Conservation (phyloP, 306 rosid genomes). For the Neltuma alba region DNA sequence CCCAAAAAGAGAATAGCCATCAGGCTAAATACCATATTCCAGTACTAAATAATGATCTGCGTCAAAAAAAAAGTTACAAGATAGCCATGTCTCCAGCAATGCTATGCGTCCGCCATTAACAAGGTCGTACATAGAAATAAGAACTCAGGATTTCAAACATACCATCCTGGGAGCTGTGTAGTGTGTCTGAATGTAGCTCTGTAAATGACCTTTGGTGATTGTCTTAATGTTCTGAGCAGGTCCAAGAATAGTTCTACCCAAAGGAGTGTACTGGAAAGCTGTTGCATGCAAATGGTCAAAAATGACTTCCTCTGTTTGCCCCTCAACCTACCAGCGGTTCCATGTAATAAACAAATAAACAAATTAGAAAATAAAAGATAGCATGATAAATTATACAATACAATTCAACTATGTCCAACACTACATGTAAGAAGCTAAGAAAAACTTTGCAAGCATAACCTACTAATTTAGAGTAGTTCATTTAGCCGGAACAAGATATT, state of each 20-base stretch:
- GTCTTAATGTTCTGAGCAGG: constrained; percentile 84
- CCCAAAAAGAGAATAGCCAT: constrained; percentile 22
- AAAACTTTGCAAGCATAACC: background rate
- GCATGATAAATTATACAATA: background rate
- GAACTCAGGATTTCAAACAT: constrained; percentile 18
- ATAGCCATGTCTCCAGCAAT: constrained; percentile 11
- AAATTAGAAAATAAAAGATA: constrained; percentile 4
- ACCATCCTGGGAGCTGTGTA: constrained; percentile 98
- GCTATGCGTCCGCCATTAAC: background rate
- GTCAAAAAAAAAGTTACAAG: background rate
- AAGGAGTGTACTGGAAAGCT: constrained; percentile 93
- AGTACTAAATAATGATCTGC: background rate
- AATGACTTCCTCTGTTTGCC: constrained; percentile 88
- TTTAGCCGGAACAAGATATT: background rate
- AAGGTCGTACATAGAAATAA: background rate
- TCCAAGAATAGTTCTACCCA: constrained; percentile 93
- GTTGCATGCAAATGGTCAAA: constrained; percentile 92
- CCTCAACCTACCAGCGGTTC: constrained; percentile 68
- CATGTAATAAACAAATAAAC: constrained; percentile 9
- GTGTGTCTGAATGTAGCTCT: constrained; percentile 81
- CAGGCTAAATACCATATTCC: background rate
- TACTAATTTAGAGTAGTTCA: background rate
- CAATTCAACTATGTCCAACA: background rate
- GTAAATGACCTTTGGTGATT: constrained; percentile 80
- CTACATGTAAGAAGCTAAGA: background rate